Evolutionary conservation across 345 rosid genomes (phyloP).

Genomic region (Fremontodendron californicum): DNA sequence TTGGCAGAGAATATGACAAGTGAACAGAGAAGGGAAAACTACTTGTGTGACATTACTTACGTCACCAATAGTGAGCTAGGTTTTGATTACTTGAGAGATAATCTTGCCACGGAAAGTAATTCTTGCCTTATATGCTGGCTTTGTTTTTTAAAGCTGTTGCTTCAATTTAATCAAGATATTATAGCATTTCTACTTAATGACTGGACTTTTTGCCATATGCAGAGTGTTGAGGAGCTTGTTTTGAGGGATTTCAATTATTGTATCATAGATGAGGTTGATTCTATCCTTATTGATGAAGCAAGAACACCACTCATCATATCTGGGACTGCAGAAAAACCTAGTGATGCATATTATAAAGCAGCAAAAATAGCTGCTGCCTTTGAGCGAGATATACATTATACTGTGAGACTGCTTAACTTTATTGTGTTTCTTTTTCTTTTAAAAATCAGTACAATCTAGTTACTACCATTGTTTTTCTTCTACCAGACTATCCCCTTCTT

Average conservation of each 20-base stretch:
- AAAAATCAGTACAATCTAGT: neutral
- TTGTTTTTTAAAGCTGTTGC: constrained; percentile 3
- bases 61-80: constrained; percentile 98
- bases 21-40: constrained; percentile 90
- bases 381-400: constrained; percentile 91
- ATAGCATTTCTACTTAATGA: constrained; percentile 21
- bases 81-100: constrained; percentile 90
- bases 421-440: neutral
- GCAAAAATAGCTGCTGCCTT: constrained; percentile 86
- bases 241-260: constrained; percentile 87
- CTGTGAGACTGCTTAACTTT: constrained; percentile 42
- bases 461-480: neutral
- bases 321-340: constrained; percentile 95
- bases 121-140: constrained; percentile 41
- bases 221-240: constrained; percentile 96
- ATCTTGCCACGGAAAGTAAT: constrained; percentile 99
- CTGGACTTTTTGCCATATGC: constrained; percentile 28
- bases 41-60: constrained; percentile 86
- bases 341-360: constrained; percentile 89
- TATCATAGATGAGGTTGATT: constrained; percentile 95
- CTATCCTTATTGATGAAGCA: constrained; percentile 98
- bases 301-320: constrained; percentile 96
- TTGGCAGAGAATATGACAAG: constrained; percentile 85
- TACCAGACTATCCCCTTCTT: neutral
- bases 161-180: constrained; percentile 2